Evolutionary conservation across 345 rosid species (phyloP), one percentile per base, ranked within the genome.

Genomic region (Eucalyptus cloeziana): DNA sequence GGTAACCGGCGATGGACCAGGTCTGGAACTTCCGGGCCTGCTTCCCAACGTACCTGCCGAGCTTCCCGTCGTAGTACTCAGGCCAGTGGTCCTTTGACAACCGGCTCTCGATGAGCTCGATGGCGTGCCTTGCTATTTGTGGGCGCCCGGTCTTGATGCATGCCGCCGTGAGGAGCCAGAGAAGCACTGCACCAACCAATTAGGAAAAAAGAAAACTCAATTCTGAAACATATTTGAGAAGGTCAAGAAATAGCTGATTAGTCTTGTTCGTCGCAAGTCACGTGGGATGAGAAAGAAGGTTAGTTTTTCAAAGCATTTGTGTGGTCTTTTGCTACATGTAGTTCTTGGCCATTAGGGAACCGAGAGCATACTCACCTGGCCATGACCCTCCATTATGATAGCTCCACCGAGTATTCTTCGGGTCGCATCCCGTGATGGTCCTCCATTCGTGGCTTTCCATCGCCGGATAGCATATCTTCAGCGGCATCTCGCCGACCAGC

Each of bases 351-450:
- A 40, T 76, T 40, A 76, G 85, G 44, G 27, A 40, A 40, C 47
- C 24, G 5, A 5, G 47, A 76, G 47, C 85, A 1, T 40, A 30
- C 62, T 90, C 76, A 94, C 95, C 95, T 88, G 96, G 96, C 97
- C 96, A 96, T 88, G 96, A 96, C 49, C 96, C 97, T 40, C 95
- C 96, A 86, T 96, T 94, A 87, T 95, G 96, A 88, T 95, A 94
- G 88, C 95, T 95, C 96, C 97, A 95, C 85, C 94, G 89, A 27
- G 95, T 95, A 76, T 94, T 95, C 93, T 94, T 94, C 2, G 96
- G 96, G 88, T 95, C 97, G 76, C 95, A 94, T 31, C 96, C 96
- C 0, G 96, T 95, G 27, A 92, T 92, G 60, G 94, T 95, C 90
- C 90, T 54, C 96, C 95, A 93, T 64, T 94, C 95, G 54, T 95